These are phyloP conservation scores for Aquilaria agallochum DNA, from an alignment of 441 rosid species.

Conservation along the genomic window DNA sequence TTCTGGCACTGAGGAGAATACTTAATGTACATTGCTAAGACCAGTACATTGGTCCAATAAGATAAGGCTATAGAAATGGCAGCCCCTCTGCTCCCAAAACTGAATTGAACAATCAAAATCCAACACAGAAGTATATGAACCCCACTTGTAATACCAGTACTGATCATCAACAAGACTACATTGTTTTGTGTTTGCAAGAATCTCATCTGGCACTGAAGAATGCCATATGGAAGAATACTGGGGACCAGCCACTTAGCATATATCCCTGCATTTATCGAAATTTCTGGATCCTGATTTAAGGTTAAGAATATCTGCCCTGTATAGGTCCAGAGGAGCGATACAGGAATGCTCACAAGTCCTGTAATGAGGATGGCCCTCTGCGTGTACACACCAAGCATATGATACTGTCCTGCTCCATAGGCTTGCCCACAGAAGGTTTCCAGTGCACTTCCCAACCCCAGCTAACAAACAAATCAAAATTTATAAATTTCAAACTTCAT, in stretches of 20 bases:
- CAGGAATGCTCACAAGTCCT: constrained; percentile 20
- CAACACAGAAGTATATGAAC: constrained; percentile 28
- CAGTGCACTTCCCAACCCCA: constrained; percentile 43
- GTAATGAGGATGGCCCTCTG: constrained; percentile 43
- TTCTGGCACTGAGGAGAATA: constrained; percentile 26
- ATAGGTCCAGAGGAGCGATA: constrained; percentile 26
- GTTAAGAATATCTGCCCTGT: constrained; percentile 26
- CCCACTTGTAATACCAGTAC: constrained; percentile 22
- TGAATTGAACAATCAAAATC: constrained; percentile 24
- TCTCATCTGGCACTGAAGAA: constrained; percentile 33
- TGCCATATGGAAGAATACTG: constrained; percentile 21
- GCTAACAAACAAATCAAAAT: constrained; percentile 12
- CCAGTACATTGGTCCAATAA: constrained; percentile 28
- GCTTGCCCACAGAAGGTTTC: constrained; percentile 47
- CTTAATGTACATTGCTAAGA: constrained; percentile 26
- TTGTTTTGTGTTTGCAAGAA: constrained; percentile 31
- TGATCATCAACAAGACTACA: constrained; percentile 19
- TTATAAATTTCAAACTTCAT: too few species aligned
- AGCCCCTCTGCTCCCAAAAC: constrained; percentile 34
- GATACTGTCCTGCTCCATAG: constrained; percentile 39
- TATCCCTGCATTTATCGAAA: constrained; percentile 26
- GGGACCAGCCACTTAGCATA: constrained; percentile 40
- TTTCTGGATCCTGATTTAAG: constrained; percentile 29
- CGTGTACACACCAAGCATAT: constrained; percentile 37
- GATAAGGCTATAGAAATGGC: constrained; percentile 32